Evolutionary conservation across 805 yeast genomes (phyloP), one percentile per base, ranked within the genome.

Genomic region (Sungouiella thailandica): DNA sequence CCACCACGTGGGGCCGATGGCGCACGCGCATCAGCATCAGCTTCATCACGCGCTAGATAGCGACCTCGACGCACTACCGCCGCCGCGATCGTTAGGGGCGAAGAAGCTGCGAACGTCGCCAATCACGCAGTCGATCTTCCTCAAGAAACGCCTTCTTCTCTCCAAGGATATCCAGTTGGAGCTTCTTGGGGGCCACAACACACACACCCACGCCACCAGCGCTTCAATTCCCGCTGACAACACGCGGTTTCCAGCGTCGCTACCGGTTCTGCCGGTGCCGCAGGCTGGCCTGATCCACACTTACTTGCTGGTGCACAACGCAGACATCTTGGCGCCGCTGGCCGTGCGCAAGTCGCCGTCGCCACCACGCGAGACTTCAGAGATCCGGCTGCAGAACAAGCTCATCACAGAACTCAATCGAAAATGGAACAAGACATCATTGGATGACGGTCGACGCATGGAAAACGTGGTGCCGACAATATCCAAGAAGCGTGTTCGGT

Each of bases 101-200:
- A 46, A 46, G 26, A 46, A 46, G 25, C 23, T 38, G 17, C 41
- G 46, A 17, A 32, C 38, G 11, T 41, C 50, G 9, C 32, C 51
- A n/a, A 47, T 49, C 35, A 52, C 53, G 12, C 60, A 53, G 34
- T 45, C 54, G 19, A 38, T 50, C 37, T 49, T 43, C 33, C 39
- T 62, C 32, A 64, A 62, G 35, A 58, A 57, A 38, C 58, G 52
- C 33, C 35, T 55, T 10, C 39, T 62, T 1, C 53, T 52, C 34
- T 58, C 66, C 14, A 66, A 65, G 41, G 71, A 65, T 24, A 42
- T 66, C 7, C 68, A 65, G 40, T 34, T 62, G 12, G 72, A 66
- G 46, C 44, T 65, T 9, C 37, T 49, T 11, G 41, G 46, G 12
- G 37, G 40, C 28, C 44, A 44, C 22, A 19, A 19, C 28, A 7